Percentiles rank a stretch among this genome's conserved stretches.
Evolutionary conservation across 345 rosid genomes (phyloP).

Genomic region (Populus davidiana): DNA sequence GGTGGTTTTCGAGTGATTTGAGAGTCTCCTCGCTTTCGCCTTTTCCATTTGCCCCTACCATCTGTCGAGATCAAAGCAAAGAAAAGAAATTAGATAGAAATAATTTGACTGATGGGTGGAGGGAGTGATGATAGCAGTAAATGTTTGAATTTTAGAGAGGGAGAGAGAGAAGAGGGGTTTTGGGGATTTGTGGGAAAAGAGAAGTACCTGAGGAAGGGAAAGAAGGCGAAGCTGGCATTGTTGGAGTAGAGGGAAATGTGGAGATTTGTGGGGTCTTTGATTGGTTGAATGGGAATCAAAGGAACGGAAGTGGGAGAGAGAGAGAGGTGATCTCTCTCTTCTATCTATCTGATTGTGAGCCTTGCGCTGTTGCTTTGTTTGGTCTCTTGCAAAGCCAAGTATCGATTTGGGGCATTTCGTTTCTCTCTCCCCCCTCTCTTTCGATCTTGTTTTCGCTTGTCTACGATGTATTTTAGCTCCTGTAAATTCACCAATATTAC

Average conservation of each 20-base stretch:
- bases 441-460: background rate
- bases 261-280: conserved; percentile 35
- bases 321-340: background rate
- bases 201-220: conserved; percentile 55
- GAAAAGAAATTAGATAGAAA: background rate
- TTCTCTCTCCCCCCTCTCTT: background rate
- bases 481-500: background rate
- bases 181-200: background rate
- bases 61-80: conserved; percentile 33
- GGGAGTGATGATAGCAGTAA: background rate
- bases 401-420: background rate
- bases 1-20: conserved; percentile 38
- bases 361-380: background rate
- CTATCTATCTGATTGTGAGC: background rate
- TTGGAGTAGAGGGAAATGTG: conserved; percentile 28
- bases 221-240: conserved; percentile 80
- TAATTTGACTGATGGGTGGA: too few species aligned
- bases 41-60: conserved; percentile 78
- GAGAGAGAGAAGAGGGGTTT: conserved; percentile 6
- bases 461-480: background rate
- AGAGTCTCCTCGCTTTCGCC: conserved; percentile 70
- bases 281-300: conserved; percentile 21
- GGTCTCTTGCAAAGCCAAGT: background rate
- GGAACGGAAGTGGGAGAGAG: background rate
- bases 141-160: background rate